Percentiles rank a stretch among this genome's conserved stretches.
These are phyloP conservation scores for Tulasnella sp. DNA, from an alignment of 768 basidiomycete species.

Conservation along the genomic window DNA sequence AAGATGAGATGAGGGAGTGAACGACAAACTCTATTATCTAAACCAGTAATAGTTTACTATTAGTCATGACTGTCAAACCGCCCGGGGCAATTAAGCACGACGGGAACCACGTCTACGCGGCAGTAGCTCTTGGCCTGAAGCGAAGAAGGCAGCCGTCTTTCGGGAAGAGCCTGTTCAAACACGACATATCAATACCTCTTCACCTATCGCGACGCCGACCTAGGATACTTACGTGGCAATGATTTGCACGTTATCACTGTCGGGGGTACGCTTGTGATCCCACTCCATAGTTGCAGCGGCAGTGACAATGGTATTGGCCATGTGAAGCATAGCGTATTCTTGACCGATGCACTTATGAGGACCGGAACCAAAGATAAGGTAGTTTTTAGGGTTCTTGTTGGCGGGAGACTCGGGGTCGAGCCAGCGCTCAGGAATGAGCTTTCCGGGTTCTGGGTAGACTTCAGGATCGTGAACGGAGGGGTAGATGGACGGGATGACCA, in stretches of 20 bases:
- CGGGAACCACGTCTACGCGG: background rate
- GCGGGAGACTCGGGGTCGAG: constrained; percentile 75
- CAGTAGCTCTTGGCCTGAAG: constrained; percentile 54
- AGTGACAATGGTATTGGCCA: constrained; percentile 77
- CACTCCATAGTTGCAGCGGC: constrained; percentile 77
- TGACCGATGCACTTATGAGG: constrained; percentile 90
- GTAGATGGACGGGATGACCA: constrained; percentile 94
- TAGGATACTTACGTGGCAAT: constrained; percentile 64
- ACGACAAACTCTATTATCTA: background rate
- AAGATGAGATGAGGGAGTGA: background rate
- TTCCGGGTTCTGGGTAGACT: constrained; percentile 82
- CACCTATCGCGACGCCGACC: background rate
- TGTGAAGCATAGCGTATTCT: constrained; percentile 91
- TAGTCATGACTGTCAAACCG: background rate
- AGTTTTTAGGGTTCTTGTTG: constrained; percentile 85
- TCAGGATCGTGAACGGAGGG: constrained; percentile 86
- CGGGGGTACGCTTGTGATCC: constrained; percentile 77
- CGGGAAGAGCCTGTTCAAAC: constrained; percentile 63
- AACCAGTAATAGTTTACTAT: constrained; percentile 8
- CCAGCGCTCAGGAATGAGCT: constrained; percentile 87
- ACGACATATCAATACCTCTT: background rate
- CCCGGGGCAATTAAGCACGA: background rate
- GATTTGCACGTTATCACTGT: constrained; percentile 81
- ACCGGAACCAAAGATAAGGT: constrained; percentile 90
- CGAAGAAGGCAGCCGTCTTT: constrained; percentile 84